A percentile compares a stretch with the other conserved stretches of the same genome.
phyloP scores from a whole-genome alignment of 768 basidiomycete genomes.

The Gelatoporia subvermispora region DNA sequence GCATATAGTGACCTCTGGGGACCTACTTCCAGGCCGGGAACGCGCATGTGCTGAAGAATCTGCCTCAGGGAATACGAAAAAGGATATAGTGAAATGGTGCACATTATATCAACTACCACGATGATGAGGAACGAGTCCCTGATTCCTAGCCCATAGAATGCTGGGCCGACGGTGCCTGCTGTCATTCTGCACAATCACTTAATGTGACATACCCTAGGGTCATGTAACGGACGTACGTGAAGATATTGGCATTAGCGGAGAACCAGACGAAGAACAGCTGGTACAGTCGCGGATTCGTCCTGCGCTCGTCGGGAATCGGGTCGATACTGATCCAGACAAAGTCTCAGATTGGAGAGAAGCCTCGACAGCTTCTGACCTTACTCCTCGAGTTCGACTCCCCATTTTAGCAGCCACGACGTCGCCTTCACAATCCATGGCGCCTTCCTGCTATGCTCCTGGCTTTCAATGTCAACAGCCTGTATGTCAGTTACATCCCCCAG shows the following conservation, averaged over 20 bases:
- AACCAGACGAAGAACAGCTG: constrained; percentile 73
- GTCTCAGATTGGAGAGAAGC: not conserved
- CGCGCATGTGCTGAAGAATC: constrained; percentile 21
- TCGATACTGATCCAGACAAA: constrained; percentile 37
- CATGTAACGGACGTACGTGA: constrained; percentile 34
- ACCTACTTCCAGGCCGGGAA: constrained; percentile 36
- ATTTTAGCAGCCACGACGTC: constrained; percentile 13
- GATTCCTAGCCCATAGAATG: constrained; percentile 42
- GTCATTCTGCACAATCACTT: constrained; percentile 30
- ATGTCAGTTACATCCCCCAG: not conserved
- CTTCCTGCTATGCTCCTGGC: not conserved
- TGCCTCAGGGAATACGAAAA: no score
- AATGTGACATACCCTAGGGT: not conserved
- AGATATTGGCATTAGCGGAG: constrained; percentile 62
- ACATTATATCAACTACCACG: constrained; percentile 42
- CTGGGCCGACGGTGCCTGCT: constrained; percentile 47
- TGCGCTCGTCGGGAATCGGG: constrained; percentile 46
- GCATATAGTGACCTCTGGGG: not conserved
- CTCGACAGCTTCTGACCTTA: constrained; percentile 4
- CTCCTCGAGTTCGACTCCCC: constrained; percentile 21
- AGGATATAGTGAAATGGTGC: no score
- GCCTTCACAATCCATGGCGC: constrained; percentile 3
- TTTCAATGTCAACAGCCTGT: not conserved
- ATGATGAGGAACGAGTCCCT: constrained; percentile 39
- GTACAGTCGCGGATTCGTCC: constrained; percentile 52